Conservation (phyloP, 2,329 filamentous ascomycete genomes). For the Colletotrichum kahawae region DNA sequence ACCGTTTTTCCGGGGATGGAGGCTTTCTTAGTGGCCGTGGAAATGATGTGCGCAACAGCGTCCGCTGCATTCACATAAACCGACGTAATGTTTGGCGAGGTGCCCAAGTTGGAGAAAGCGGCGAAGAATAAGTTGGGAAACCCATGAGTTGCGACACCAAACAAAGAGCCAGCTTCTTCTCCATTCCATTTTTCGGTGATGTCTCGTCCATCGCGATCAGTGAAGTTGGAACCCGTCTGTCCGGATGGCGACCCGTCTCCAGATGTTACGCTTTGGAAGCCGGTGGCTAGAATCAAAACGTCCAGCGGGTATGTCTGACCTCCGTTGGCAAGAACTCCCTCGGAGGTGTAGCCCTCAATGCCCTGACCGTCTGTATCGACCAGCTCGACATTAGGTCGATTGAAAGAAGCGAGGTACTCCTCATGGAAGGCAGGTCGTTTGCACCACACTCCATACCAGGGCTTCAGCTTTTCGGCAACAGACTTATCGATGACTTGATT, state of each 20-base stretch:
- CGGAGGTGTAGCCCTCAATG: constrained; percentile 47
- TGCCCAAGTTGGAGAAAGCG: not conserved
- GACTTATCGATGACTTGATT: constrained; percentile 52
- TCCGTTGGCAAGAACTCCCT: constrained; percentile 46
- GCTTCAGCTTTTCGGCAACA: constrained; percentile 56
- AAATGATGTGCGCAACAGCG: not conserved
- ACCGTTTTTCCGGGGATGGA: not conserved
- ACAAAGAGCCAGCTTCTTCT: not conserved
- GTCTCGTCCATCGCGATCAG: not conserved
- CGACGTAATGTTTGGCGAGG: not conserved
- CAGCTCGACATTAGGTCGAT: constrained; percentile 60
- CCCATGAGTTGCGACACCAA: not conserved
- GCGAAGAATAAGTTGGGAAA: not conserved
- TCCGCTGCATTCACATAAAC: not conserved
- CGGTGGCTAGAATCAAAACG: constrained; percentile 39
- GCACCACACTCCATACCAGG: constrained; percentile 66
- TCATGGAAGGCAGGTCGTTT: constrained; percentile 68
- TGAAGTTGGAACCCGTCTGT: not conserved
- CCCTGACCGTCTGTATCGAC: constrained; percentile 63
- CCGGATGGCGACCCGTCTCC: not conserved
- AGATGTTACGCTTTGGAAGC: constrained; percentile 33
- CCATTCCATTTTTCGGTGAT: not conserved
- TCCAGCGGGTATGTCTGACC: constrained; percentile 54
- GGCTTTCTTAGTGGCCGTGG: not conserved
- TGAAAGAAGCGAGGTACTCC: constrained; percentile 63